These are phyloP conservation scores for Mucor indicus DNA, from an alignment of 371 early-diverging fungal genomes.

Conservation along the genomic window DNA sequence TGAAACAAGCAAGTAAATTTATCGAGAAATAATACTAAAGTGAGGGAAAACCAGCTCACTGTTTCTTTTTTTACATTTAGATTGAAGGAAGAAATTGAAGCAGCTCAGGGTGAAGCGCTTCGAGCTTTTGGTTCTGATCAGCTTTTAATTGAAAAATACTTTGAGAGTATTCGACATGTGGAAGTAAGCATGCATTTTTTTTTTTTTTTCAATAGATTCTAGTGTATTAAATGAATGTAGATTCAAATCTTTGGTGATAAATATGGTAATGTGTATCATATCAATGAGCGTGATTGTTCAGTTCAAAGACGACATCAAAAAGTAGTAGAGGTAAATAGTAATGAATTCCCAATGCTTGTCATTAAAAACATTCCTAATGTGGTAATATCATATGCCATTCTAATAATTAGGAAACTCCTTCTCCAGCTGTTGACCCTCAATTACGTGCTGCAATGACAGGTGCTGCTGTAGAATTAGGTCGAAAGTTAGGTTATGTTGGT, in stretches of 20 bases:
- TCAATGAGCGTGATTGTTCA: constrained; percentile 90
- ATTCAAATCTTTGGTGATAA: constrained; percentile 85
- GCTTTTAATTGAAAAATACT: constrained; percentile 91
- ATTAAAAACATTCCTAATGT: too few species aligned
- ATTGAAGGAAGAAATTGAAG: constrained; percentile 72
- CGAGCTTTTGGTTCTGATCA: constrained; percentile 89
- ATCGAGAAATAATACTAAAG: constrained; percentile 1
- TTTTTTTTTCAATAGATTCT: background rate
- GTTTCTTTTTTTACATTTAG: constrained; percentile 29
- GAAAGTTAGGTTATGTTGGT: constrained; percentile 57
- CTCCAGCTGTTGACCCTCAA: constrained; percentile 46
- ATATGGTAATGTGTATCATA: constrained; percentile 75
- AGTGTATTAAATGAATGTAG: constrained; percentile 5
- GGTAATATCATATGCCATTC: background rate
- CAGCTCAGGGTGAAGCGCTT: constrained; percentile 84
- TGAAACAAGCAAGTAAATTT: constrained; percentile 37
- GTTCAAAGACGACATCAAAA: constrained; percentile 89
- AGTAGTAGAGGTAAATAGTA: constrained; percentile 68
- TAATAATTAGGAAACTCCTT: constrained; percentile 52
- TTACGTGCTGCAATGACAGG: constrained; percentile 53
- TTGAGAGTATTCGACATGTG: constrained; percentile 88
- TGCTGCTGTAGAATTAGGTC: constrained; percentile 59
- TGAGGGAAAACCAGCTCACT: too few species aligned
- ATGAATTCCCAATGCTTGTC: too few species aligned
- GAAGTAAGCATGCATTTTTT: constrained; percentile 52